phyloP scores from a whole-genome alignment of 2,329 filamentous ascomycete genomes.

The Geosmithia putterillii region DNA sequence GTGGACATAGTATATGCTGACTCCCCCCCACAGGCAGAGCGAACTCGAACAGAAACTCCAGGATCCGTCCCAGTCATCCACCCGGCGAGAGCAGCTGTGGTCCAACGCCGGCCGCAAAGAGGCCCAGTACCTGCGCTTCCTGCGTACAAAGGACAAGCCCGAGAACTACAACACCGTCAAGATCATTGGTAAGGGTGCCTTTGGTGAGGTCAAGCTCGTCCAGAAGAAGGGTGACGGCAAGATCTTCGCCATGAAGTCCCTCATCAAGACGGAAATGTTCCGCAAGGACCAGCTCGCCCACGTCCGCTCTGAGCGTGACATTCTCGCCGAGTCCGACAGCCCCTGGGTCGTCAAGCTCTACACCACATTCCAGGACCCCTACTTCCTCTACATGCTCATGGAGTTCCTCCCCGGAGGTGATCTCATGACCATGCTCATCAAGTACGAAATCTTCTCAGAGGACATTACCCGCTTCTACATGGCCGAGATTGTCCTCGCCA shows the following conservation, averaged over 20 bases:
- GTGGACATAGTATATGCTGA: not conserved
- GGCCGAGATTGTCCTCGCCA: slow-evolving; percentile 95
- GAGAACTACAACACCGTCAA: slow-evolving; percentile 95
- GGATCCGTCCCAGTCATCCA: slow-evolving; percentile 61
- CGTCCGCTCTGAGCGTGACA: slow-evolving; percentile 94
- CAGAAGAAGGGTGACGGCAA: slow-evolving; percentile 94
- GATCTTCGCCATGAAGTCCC: slow-evolving; percentile 95
- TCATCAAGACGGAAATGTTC: slow-evolving; percentile 99
- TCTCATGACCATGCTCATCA: slow-evolving; percentile 99
- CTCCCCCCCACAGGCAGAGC: slow-evolving; percentile 52
- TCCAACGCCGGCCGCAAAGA: slow-evolving; percentile 78
- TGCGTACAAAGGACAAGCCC: slow-evolving; percentile 84
- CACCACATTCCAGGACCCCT: slow-evolving; percentile 93
- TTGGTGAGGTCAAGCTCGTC: slow-evolving; percentile 95
- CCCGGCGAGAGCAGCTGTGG: slow-evolving; percentile 74
- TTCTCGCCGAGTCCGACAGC: slow-evolving; percentile 96
- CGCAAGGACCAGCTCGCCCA: slow-evolving; percentile 98
- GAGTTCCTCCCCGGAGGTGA: slow-evolving; percentile 97
- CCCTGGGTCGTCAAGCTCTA: slow-evolving; percentile 98
- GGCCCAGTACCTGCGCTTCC: slow-evolving; percentile 83
- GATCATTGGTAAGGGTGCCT: slow-evolving; percentile 97
- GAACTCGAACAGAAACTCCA: slow-evolving; percentile 80
- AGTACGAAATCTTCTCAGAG: slow-evolving; percentile 98
- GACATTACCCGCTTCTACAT: slow-evolving; percentile 99
- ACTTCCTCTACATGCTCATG: slow-evolving; percentile 98